A percentile compares a stretch with the other conserved stretches of the same genome.
phyloP scores from a whole-genome alignment of 1,139 yeast species.

The Pichia cactophila region DNA sequence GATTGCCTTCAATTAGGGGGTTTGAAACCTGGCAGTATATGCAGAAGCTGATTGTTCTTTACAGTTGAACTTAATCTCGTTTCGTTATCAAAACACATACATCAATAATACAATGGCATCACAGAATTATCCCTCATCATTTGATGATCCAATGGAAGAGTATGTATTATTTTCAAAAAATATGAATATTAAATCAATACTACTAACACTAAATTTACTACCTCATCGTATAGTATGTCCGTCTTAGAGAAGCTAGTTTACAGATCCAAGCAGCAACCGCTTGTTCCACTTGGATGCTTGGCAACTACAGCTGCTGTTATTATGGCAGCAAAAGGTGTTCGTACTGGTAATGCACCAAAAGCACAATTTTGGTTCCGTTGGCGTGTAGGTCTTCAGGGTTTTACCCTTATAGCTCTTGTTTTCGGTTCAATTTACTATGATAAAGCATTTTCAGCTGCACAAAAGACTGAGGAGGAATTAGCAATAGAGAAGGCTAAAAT shows the following conservation, averaged over 20 bases:
- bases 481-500: slow-evolving; percentile 69
- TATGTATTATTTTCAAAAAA: slow-evolving; percentile 15
- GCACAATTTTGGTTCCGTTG: slow-evolving; percentile 86
- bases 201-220: neutral
- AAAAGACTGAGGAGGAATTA: slow-evolving; percentile 51
- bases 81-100: neutral
- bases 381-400: slow-evolving; percentile 81
- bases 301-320: slow-evolving; percentile 76
- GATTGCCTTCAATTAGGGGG: neutral
- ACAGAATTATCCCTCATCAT: slow-evolving; percentile 28
- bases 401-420: slow-evolving; percentile 73
- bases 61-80: too few species aligned
- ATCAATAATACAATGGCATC: slow-evolving; percentile 23
- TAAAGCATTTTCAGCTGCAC: slow-evolving; percentile 25
- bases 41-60: too few species aligned
- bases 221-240: slow-evolving; percentile 15
- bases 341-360: slow-evolving; percentile 60
- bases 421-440: slow-evolving; percentile 69
- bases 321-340: slow-evolving; percentile 70
- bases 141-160: slow-evolving; percentile 27
- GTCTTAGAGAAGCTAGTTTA: slow-evolving; percentile 27
- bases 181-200: too few species aligned
- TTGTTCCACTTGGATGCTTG: slow-evolving; percentile 73
- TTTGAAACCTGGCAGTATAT: neutral
- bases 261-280: slow-evolving; percentile 60